A percentile compares a stretch with the other conserved stretches of the same genome.
Conservation (phyloP, 257 asterid genomes). For the Salvia miltiorrhiza region DNA sequence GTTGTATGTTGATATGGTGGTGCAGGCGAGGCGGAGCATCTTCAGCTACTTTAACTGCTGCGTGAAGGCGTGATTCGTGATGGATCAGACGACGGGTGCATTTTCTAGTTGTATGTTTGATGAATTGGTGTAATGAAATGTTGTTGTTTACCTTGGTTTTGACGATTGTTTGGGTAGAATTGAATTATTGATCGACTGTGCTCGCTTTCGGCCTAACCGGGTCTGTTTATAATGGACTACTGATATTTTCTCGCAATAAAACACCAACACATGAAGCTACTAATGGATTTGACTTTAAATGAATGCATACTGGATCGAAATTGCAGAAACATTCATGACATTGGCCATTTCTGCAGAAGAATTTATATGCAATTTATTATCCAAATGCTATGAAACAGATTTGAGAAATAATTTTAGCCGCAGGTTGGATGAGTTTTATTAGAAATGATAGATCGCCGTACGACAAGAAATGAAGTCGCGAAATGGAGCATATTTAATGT, state of each 20-base stretch:
- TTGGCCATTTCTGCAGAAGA: too few relatives aligned
- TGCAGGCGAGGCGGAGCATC: slow-evolving; percentile 82
- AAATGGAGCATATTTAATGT: too few relatives aligned
- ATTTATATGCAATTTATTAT: too few relatives aligned
- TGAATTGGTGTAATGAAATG: slow-evolving; percentile 31
- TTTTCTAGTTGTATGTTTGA: slow-evolving; percentile 10
- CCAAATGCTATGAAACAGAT: too few relatives aligned
- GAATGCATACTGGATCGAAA: too few relatives aligned
- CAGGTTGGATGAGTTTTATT: too few relatives aligned
- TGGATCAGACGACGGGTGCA: neutral
- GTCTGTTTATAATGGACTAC: neutral
- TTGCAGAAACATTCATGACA: too few relatives aligned
- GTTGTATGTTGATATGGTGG: neutral
- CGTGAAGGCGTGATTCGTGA: slow-evolving; percentile 59
- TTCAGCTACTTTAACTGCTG: slow-evolving; percentile 87
- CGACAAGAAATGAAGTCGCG: too few relatives aligned
- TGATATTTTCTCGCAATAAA: neutral
- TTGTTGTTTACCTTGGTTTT: neutral
- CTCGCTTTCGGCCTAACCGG: neutral
- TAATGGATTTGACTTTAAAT: too few relatives aligned
- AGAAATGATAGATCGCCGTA: too few relatives aligned
- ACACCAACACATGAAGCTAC: neutral
- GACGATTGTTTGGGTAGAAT: slow-evolving; percentile 6
- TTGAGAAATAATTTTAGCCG: too few relatives aligned
- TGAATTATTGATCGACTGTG: too few relatives aligned